Percentiles rank a stretch among this genome's conserved stretches.
Evolutionary conservation across 257 asterid species (phyloP).

Genomic region (Ilex asprella): DNA sequence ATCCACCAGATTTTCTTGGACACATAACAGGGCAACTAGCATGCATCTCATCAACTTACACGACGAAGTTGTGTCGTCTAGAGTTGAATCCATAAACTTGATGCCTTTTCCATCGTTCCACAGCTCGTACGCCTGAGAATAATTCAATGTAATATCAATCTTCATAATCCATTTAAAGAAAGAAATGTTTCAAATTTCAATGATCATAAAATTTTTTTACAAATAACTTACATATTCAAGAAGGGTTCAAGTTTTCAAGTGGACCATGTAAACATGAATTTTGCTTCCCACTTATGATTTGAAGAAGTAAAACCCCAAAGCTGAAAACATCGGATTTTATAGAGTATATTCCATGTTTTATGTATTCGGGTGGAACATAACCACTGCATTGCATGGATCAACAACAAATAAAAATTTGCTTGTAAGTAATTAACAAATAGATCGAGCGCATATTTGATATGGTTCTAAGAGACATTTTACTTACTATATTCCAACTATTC

Average conservation of each 20-base stretch:
- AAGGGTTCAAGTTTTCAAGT: background rate
- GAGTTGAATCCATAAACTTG: background rate
- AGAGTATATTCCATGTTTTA: background rate
- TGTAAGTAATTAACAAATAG: background rate
- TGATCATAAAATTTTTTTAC: background rate
- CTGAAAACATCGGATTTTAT: background rate
- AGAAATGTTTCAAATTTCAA: background rate
- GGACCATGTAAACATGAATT: background rate
- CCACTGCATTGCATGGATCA: background rate
- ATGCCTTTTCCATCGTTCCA: background rate
- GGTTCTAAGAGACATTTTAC: background rate
- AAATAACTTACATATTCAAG: background rate
- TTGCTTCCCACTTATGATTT: conserved; percentile 1
- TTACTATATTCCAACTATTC: background rate
- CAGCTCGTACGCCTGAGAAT: background rate
- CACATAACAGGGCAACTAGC: background rate
- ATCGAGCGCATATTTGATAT: background rate
- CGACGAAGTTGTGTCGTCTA: background rate
- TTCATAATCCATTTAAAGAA: background rate
- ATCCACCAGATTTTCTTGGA: background rate
- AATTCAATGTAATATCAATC: background rate
- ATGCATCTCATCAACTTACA: background rate
- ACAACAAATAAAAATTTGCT: background rate
- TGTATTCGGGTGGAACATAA: background rate
- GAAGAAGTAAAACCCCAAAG: background rate